Evolutionary conservation across 345 rosid genomes (phyloP), one percentile per base, ranked within the genome.

Genomic region (Arabidopsis suecica): DNA sequence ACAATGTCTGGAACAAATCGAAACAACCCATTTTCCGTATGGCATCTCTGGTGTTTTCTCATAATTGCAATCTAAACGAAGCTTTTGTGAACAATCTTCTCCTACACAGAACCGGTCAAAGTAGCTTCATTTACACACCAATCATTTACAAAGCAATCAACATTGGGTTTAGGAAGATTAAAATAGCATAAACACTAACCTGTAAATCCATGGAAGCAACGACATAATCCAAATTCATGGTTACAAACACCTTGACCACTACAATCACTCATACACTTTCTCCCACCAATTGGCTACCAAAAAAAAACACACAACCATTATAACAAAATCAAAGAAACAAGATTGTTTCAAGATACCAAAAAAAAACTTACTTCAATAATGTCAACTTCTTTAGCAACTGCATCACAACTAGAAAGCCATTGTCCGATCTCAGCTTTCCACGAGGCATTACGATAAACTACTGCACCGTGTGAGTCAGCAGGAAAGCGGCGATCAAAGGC

Each of bases 321-420:
- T 4, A 71, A 65, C 56, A 6, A 40, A 65, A 53, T 5, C 38
- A 1, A 69, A 62, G 25, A 51, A 54, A 69, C 59, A 61, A 22
- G 22, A 56, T 16, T 45, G 25, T 40, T 57, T 65, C 34, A 78
- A 58, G 20, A 12, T 12, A 1, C 48, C 40, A 71, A 47, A 14
- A 9, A 0, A 56, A 69, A 8, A 20, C 70, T 77, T 78, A 88
- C 98, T 88, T 91, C 98, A 45, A 68, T 54, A 50, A 92, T 70
- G 57, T 75, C 79, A 71, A 85, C 86, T 72, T 86, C 92, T 57
- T 75, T 71, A 7, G 80, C 58, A 72, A 83, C 66, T 2, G 90
- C 78, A 82, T 94, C 89, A 76, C 97, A 94, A 32, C 89, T 85
- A 73, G 93, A 90, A 77, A 94, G 97, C 98, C 98, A 92, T 57